Evolutionary conservation across 139 green algal species (phyloP).

Genomic region (Trebouxia sp.): DNA sequence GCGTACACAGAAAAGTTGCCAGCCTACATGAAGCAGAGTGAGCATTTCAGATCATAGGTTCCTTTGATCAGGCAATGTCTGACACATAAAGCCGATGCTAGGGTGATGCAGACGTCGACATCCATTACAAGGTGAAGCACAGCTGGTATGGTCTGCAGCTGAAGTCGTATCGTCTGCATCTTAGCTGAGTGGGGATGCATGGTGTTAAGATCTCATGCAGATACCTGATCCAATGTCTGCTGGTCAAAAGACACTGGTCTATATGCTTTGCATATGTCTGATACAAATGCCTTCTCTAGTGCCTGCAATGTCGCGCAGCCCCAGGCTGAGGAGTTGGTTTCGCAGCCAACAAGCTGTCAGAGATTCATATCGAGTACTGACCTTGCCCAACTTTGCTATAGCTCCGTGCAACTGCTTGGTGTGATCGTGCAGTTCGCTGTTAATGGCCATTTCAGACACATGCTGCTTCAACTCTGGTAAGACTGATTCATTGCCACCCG

Average conservation of each 20-base stretch:
- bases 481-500: not conserved
- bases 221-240: slow-evolving; percentile 67
- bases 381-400: slow-evolving; percentile 80
- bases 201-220: not conserved
- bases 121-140: too few species aligned
- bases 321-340: not conserved
- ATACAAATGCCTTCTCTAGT: slow-evolving; percentile 77
- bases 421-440: slow-evolving; percentile 45
- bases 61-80: too few species aligned
- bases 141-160: too few species aligned
- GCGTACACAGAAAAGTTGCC: not conserved
- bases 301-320: slow-evolving; percentile 49
- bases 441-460: slow-evolving; percentile 32
- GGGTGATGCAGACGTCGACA: too few species aligned
- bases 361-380: not conserved
- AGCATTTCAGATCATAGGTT: too few species aligned
- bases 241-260: slow-evolving; percentile 59
- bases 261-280: slow-evolving; percentile 74
- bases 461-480: slow-evolving; percentile 33
- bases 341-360: too few species aligned
- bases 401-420: slow-evolving; percentile 83
- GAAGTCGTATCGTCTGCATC: too few species aligned
- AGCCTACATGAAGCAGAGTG: not conserved
- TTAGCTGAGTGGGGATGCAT: too few species aligned
- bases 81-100: too few species aligned